A percentile compares a stretch with the other conserved stretches of the same genome.
Conservation (phyloP, 164 flowering plant genomes). For the Stephania japonica region DNA sequence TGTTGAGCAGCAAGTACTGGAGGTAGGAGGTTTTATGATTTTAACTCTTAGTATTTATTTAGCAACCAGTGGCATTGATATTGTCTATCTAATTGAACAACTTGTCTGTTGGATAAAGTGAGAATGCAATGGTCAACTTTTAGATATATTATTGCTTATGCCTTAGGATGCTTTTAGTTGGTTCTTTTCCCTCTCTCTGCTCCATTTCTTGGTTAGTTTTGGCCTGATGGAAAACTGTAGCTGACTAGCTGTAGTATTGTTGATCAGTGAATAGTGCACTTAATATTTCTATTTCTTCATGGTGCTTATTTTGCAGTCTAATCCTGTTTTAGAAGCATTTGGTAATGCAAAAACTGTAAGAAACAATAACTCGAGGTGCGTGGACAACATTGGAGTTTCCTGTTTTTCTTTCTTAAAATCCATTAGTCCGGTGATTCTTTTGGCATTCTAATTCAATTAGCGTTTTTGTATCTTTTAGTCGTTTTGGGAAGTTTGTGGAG, state of each 20-base stretch:
- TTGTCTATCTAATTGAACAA: background rate
- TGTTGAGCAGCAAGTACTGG: conserved; percentile 85
- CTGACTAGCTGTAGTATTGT: background rate
- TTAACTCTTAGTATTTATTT: background rate
- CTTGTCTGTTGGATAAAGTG: background rate
- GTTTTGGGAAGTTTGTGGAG: conserved; percentile 99
- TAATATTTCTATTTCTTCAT: background rate
- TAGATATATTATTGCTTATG: background rate
- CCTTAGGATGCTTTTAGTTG: background rate
- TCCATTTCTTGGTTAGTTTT: background rate
- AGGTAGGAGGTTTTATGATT: conserved; percentile 35
- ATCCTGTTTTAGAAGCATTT: conserved; percentile 99
- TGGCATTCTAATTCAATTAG: background rate
- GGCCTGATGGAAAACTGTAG: no score
- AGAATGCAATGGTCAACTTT: background rate
- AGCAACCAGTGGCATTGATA: background rate
- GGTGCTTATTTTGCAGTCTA: conserved; percentile 56
- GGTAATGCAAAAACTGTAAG: conserved; percentile 99
- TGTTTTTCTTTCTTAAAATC: background rate
- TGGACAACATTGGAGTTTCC: background rate
- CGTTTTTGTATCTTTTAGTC: conserved; percentile 45
- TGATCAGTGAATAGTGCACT: background rate
- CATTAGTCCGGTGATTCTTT: background rate
- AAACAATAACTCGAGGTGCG: conserved; percentile 95
- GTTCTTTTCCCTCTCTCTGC: background rate